Evolutionary conservation across 169 alveolate genomes (phyloP), one percentile per base, ranked within the genome.

Genomic region (Plasmodium blacklocki): DNA sequence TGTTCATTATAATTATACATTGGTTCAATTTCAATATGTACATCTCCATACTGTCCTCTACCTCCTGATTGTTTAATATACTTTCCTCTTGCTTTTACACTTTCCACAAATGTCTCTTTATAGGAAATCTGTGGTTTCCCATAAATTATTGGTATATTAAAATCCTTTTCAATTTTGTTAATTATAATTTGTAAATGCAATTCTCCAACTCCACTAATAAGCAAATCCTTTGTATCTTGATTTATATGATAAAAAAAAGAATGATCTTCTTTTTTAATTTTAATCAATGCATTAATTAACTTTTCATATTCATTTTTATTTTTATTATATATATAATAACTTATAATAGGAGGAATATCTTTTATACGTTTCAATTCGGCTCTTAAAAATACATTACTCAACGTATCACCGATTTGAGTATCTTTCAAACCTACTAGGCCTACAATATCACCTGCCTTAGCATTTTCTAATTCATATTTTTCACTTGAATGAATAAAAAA

Each of bases 181-280:
- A 97, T 94, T 60, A 97, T 88, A 66, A 98, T 96, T 90, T 98
- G 99, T 88, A 98, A 88, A 88, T 98, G 99, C 39, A 98, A 94
- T 88, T 98, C 99, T 49, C 99, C 99, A 94, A 97, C 94, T 29
- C 99, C 98, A 74, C 96, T 93, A 58, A 95, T 93, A 56, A 96
- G 91, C 18, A 97, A 78, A 59, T 97, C 95, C n/a, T 95, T 94
- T 45, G 97, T 95, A 59, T 96, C 99, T 23, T 88, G 96, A 76
- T 96, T 92, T 52, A 92, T 88, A 50, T 93, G 66, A 88, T 92
- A 89, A 47, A 87, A 70, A 73, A 94, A 90, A 21, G 97, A 93
- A 7, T 97, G 97, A 63, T 95, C 98, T 72, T 95, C 97, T 43
- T 93, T 85, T 50, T 94, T 93, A 75, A 94, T 88, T 88, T 94